Evolutionary conservation across 371 early-diverging fungal species (phyloP), one percentile per base, ranked within the genome.

Genomic region (Rhizopus sp.): DNA sequence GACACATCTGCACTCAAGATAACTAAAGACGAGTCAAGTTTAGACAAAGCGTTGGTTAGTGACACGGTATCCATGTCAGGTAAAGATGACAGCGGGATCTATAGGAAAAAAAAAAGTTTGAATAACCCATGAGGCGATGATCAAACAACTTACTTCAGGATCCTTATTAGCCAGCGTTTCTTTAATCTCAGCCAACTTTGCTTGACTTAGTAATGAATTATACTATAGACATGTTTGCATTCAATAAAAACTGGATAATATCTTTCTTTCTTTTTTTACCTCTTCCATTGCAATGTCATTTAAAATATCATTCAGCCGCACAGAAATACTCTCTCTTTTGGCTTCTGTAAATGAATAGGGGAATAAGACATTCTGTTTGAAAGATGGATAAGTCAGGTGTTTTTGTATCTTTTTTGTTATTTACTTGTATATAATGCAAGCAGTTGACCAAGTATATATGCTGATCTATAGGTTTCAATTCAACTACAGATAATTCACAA

Each of bases 391-490:
- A 32, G 29, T 2, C 16, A 23, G 47, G 1, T 46, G n/a, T 4
- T 6, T 7, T 15, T 5, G 17, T 37, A 34, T 15, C 6, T n/a
- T 10, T 10, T 41, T 30, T 40, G 38, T 37, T 5, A 17, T 59
- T 49, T 69, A 88, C 91, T 76, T 88, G 83, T 17, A 89, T 80
- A 67, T 83, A 80, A 37, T 83, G 72, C 48, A 91, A 70, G 52
- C 91, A 90, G 62, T 93, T 93, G 40, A 88, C 75, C 68, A 83
- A 73, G 61, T 90, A 92, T 13, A 92, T 82, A 10, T 88, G 84
- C 40, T 76, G 75, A 37, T 92, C 90, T 30, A 88, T 78, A 12
- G 72, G 61, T 6, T 70, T 59, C 35, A 88, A 67, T 34, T 78
- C 74, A 0, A 68, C 57, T 1, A 86, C 85, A 2, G 87, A 85